phyloP scores from a whole-genome alignment of 2,329 filamentous ascomycete species.

The Cylindrodendrum hubeiense region DNA sequence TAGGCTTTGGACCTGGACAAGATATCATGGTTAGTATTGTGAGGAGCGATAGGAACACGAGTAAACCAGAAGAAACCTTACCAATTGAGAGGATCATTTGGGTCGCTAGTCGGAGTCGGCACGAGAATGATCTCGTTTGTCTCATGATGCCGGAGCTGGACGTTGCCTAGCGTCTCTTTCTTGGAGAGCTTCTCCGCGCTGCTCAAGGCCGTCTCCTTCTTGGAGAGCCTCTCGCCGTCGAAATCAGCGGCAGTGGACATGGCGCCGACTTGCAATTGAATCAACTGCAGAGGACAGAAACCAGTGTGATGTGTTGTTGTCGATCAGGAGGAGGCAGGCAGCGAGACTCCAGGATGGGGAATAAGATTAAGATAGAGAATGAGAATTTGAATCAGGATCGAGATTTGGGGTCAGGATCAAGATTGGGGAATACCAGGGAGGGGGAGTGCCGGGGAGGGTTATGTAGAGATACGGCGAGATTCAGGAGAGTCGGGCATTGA shows the following conservation, averaged over 20 bases:
- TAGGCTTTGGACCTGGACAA: slow-evolving; percentile 48
- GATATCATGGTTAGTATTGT: background rate
- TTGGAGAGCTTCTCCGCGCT: background rate
- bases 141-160: slow-evolving; percentile 29
- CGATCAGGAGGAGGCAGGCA: background rate
- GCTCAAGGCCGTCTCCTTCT: slow-evolving; percentile 11
- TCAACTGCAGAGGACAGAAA: background rate
- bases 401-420: background rate
- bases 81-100: slow-evolving; percentile 61
- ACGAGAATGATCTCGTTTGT: slow-evolving; percentile 61
- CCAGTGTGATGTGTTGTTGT: background rate
- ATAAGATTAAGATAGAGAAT: background rate
- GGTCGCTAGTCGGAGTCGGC: slow-evolving; percentile 59
- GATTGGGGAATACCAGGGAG: background rate
- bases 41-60: background rate
- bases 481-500: background rate
- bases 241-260: background rate
- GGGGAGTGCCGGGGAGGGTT: background rate
- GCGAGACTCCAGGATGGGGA: background rate
- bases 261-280: background rate
- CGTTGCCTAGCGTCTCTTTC: slow-evolving; percentile 26
- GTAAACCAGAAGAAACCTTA: background rate
- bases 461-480: background rate
- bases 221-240: slow-evolving; percentile 1
- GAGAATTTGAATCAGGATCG: background rate